Percentiles rank a stretch among this genome's conserved stretches.
Evolutionary conservation across 306 rosid species (phyloP).

Genomic region (Oemleria cerasiformis): DNA sequence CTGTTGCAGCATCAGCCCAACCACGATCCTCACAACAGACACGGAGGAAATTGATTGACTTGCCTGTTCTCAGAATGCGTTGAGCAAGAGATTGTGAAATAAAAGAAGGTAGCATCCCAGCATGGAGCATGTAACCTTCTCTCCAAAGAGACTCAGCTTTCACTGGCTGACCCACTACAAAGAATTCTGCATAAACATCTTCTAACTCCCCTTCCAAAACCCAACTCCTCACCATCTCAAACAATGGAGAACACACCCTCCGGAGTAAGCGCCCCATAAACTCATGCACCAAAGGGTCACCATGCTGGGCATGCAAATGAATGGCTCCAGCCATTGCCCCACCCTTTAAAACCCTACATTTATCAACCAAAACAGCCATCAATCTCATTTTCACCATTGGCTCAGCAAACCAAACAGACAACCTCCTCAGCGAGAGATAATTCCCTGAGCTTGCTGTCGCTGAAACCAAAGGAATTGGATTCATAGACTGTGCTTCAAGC

Average conservation of each 20-base stretch:
- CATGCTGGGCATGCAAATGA: constrained; percentile 91
- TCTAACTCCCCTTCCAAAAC: constrained; percentile 95
- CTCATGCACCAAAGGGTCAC: constrained; percentile 88
- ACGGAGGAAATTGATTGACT: constrained; percentile 89
- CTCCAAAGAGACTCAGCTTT: constrained; percentile 98
- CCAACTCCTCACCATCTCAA: constrained; percentile 94
- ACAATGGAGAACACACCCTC: constrained; percentile 86
- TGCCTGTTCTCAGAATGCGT: constrained; percentile 89
- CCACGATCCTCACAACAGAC: constrained; percentile 95
- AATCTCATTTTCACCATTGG: constrained; percentile 90
- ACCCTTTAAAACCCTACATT: constrained; percentile 78
- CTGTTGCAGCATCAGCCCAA: constrained; percentile 84
- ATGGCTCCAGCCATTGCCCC: constrained; percentile 93
- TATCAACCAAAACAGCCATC: constrained; percentile 94
- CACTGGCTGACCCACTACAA: constrained; percentile 84
- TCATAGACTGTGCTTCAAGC: constrained; percentile 79
- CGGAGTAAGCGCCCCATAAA: constrained; percentile 73
- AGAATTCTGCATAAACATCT: constrained; percentile 83
- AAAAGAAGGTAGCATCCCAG: constrained; percentile 91
- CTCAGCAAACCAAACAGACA: constrained; percentile 90
- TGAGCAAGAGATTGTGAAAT: constrained; percentile 91
- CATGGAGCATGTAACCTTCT: constrained; percentile 84
- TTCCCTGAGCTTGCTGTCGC: constrained; percentile 59
- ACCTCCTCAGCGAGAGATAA: constrained; percentile 81
- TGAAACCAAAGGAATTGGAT: constrained; percentile 73